Evolutionary conservation across 2,329 filamentous ascomycete species (phyloP), one percentile per base, ranked within the genome.

Genomic region (Diplodia seriata): DNA sequence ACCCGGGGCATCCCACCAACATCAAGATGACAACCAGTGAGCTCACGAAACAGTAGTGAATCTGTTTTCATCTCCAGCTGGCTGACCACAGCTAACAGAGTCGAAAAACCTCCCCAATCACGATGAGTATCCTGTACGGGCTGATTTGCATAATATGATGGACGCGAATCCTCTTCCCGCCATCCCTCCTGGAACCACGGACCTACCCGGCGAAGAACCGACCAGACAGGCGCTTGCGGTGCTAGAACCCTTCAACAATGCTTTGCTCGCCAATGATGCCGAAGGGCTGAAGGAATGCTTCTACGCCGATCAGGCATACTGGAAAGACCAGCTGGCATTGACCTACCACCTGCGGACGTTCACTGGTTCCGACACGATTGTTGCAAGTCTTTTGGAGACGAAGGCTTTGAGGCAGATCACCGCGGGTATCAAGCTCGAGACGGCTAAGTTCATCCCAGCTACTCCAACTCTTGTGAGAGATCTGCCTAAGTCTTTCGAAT

Each of bases 331-430:
- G 23, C 50, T 65, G 50, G 62, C 51, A 2, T 33, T 65, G 31
- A 65, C 62, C 20, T 65, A 55, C 50, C 62, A 65, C 3, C 23
- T 55, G 23, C 62, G 62, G 15, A 65, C 62, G 23, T 65, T 65
- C 20, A 23, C 7, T 1, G 26, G 15, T 1, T 50, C 50, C 11
- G 36, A 7, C 2, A 26, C 47, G 5, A 65, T 65, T 20, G 20
- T 50, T 18, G 50, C 62, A 40, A 55, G 36, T 47, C 36, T 65
- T 23, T 33, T 65, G 23, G 36, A 65, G 9, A 53, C 40, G 2
- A 47, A 55, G n/a, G 11, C 1, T n/a, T 20, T 65, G 11, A 55
- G 62, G 15, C 1, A 18, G 1, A 11, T 65, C 23, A 55, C 31
- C 14, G 18, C 9, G 2, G 40, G n/a, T 1, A n/a, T 55, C 15